Percentiles rank a stretch among this genome's conserved stretches.
Evolutionary conservation across 23 red algal species (phyloP).

Genomic region (Gracilaria vermiculophylla): DNA sequence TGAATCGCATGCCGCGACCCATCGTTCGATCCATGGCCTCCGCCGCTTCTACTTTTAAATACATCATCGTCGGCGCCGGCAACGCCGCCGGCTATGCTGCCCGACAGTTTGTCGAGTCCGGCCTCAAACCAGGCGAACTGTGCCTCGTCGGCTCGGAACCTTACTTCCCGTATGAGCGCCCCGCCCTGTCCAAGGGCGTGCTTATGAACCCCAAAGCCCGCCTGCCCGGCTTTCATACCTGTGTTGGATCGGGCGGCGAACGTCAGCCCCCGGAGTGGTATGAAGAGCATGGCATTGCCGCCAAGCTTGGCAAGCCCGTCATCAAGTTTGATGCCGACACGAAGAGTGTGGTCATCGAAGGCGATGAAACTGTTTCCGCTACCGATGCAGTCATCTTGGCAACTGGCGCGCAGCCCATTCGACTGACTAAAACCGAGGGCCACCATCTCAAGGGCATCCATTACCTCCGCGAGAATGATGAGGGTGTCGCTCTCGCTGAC

Average conservation of each 20-base stretch:
- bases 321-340: slow-evolving; percentile 43
- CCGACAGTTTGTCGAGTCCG: slow-evolving; percentile 68
- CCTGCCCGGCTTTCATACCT: slow-evolving; percentile 97
- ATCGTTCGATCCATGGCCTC: slow-evolving; percentile 6
- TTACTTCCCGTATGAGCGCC: slow-evolving; percentile 91
- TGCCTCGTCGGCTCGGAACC: slow-evolving; percentile 80
- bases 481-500: slow-evolving; percentile 77
- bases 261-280: slow-evolving; percentile 91
- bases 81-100: slow-evolving; percentile 98
- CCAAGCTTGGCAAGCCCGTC: slow-evolving; percentile 77
- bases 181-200: slow-evolving; percentile 93
- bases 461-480: slow-evolving; percentile 85
- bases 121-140: slow-evolving; percentile 46
- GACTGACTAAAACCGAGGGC: slow-evolving; percentile 65
- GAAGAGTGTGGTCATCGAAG: slow-evolving; percentile 55
- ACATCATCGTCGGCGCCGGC: slow-evolving; percentile 84
- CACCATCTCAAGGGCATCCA: slow-evolving; percentile 80
- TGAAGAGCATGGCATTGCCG: slow-evolving; percentile 68
- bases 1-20: neutral
- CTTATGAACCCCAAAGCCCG: slow-evolving; percentile 79
- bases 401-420: slow-evolving; percentile 70
- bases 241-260: slow-evolving; percentile 92
- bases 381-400: slow-evolving; percentile 82
- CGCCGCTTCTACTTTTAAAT: slow-evolving; percentile 58
- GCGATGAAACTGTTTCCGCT: slow-evolving; percentile 27